These are phyloP conservation scores for Russula sp. DNA, from an alignment of 768 basidiomycete genomes.

Conservation along the genomic window DNA sequence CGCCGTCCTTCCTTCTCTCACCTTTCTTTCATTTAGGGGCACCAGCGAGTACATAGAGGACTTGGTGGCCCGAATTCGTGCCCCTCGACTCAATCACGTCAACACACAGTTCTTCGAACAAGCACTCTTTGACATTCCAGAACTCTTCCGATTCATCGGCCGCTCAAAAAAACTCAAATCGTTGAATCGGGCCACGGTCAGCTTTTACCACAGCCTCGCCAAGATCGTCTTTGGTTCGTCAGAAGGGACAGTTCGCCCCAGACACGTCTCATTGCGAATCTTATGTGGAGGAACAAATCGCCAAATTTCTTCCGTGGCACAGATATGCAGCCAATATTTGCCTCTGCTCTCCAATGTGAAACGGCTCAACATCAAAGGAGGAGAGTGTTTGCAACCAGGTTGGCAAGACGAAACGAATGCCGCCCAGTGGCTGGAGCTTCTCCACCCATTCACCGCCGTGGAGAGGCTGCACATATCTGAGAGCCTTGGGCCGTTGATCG, in stretches of 20 bases:
- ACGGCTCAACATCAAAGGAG: not conserved
- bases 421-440: not conserved
- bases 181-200: no score
- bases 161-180: not conserved
- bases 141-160: not conserved
- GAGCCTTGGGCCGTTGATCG: not conserved
- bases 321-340: not conserved
- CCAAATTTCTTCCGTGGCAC: not conserved
- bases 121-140: not conserved
- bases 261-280: not conserved
- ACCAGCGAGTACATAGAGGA: not conserved
- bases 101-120: not conserved
- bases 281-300: not conserved
- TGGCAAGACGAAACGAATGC: not conserved
- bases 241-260: no score
- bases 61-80: not conserved
- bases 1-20: not conserved
- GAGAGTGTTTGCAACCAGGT: not conserved
- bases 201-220: not conserved
- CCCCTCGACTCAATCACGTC: not conserved
- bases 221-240: not conserved
- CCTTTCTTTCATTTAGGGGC: not conserved
- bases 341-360: not conserved
- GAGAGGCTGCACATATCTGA: not conserved
- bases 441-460: not conserved